phyloP scores from a whole-genome alignment of 1,284 basidiomycete species.

The Boletus mariae region DNA sequence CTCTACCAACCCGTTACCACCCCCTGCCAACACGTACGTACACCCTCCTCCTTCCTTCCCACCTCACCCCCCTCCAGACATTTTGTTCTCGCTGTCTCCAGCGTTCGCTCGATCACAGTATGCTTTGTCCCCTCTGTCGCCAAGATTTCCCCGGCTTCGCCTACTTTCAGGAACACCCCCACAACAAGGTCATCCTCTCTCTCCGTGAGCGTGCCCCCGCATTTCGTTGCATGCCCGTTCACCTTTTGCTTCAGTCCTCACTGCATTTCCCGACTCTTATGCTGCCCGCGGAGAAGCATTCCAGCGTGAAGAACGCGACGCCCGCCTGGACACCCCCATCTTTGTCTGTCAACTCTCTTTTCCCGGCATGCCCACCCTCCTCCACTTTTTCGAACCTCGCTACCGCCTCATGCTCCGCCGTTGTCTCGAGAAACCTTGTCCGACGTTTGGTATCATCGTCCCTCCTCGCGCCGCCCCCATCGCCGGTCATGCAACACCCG shows the following conservation, averaged over 20 bases:
- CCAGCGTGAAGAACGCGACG: slow-evolving; percentile 73
- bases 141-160: slow-evolving; percentile 69
- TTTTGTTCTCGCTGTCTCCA: slow-evolving; percentile 89
- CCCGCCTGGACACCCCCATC: slow-evolving; percentile 82
- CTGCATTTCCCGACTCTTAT: slow-evolving; percentile 58
- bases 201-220: slow-evolving; percentile 50
- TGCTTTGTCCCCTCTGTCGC: slow-evolving; percentile 83
- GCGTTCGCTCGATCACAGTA: slow-evolving; percentile 83
- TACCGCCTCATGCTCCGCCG: slow-evolving; percentile 92
- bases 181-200: slow-evolving; percentile 65
- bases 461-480: slow-evolving; percentile 39
- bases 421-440: slow-evolving; percentile 72
- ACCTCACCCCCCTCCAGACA: slow-evolving; percentile 50
- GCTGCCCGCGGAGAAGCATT: slow-evolving; percentile 55
- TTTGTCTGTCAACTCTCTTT: slow-evolving; percentile 89
- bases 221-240: slow-evolving; percentile 8
- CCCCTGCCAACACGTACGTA: slow-evolving; percentile 86
- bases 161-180: slow-evolving; percentile 78
- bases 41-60: slow-evolving; percentile 1
- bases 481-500: slow-evolving; percentile 35
- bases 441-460: slow-evolving; percentile 90
- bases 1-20: slow-evolving; percentile 87
- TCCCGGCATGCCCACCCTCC: slow-evolving; percentile 83
- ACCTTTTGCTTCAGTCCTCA: slow-evolving; percentile 48
- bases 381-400: slow-evolving; percentile 92